Conservation (phyloP, 148 eudicot genomes). For the Heliamphora exappendiculata region DNA sequence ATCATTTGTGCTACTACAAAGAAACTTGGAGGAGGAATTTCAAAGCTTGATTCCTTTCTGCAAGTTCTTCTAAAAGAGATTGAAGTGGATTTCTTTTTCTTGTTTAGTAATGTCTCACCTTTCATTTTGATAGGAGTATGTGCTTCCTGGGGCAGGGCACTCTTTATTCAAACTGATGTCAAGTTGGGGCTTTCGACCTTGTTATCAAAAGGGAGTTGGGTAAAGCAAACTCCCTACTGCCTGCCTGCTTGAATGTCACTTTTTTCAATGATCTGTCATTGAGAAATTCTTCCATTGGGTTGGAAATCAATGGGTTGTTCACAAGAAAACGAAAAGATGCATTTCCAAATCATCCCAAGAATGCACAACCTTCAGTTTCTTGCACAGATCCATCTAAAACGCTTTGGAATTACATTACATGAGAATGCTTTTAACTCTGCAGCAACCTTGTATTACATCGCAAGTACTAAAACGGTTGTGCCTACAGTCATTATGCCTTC, state of each 20-base stretch:
- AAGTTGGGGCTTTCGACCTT: no score
- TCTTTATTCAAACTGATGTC: no score
- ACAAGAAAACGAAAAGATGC: slow-evolving; percentile 25
- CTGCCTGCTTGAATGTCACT: slow-evolving; percentile 52
- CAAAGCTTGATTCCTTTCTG: slow-evolving; percentile 42
- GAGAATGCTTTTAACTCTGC: slow-evolving; percentile 73
- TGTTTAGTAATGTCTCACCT: no score
- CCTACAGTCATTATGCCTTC: no score
- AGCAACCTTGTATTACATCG: slow-evolving; percentile 51
- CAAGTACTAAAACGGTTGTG: slow-evolving; percentile 26
- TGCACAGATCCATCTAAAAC: slow-evolving; percentile 54
- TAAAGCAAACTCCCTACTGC: no score
- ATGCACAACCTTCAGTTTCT: slow-evolving; percentile 24
- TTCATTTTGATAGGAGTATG: no score
- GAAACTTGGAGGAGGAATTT: slow-evolving; percentile 43
- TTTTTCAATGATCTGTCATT: slow-evolving; percentile 38
- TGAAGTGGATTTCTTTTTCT: slow-evolving; percentile 65
- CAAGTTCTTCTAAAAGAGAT: slow-evolving; percentile 52
- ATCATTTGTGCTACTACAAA: slow-evolving; percentile 47
- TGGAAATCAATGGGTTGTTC: slow-evolving; percentile 69
- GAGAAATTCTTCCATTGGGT: slow-evolving; percentile 58
- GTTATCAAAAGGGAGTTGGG: no score
- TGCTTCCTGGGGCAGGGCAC: no score
- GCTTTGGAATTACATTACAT: slow-evolving; percentile 63
- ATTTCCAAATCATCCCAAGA: slow-evolving; percentile 16